phyloP scores from a whole-genome alignment of 306 rosid genomes.

The Senna tora region DNA sequence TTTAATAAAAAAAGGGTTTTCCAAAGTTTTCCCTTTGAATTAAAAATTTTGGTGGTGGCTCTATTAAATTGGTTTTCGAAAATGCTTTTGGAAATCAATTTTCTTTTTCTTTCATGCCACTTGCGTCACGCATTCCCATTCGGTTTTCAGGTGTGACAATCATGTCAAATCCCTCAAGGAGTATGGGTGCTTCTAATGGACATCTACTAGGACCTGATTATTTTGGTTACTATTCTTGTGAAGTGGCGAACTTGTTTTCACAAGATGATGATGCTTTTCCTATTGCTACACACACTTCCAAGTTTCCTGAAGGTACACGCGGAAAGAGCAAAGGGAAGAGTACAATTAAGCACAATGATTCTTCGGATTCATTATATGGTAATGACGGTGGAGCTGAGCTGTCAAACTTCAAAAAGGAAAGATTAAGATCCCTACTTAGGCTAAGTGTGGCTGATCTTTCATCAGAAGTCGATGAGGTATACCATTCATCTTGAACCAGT shows the following conservation, averaged over 20 bases:
- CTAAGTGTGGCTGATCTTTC: slow-evolving; percentile 71
- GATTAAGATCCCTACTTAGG: slow-evolving; percentile 67
- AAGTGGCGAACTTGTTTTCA: slow-evolving; percentile 63
- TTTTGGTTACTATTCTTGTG: slow-evolving; percentile 69
- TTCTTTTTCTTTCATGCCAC: no score
- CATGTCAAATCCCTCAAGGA: slow-evolving; percentile 46
- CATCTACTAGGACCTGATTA: slow-evolving; percentile 68
- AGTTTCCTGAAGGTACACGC: slow-evolving; percentile 35
- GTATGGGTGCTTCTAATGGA: slow-evolving; percentile 41
- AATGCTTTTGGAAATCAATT: no score
- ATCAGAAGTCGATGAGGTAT: slow-evolving; percentile 86
- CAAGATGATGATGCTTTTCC: slow-evolving; percentile 52
- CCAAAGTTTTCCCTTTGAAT: no score
- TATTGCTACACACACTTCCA: slow-evolving; percentile 37
- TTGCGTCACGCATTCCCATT: no score
- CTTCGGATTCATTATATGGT: slow-evolving; percentile 46
- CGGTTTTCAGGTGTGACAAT: no score
- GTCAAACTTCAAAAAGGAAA: slow-evolving; percentile 62
- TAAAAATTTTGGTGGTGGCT: no score
- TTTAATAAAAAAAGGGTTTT: no score
- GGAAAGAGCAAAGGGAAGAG: slow-evolving; percentile 40
- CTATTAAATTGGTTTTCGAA: no score
- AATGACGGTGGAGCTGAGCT: slow-evolving; percentile 51
- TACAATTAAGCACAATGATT: slow-evolving; percentile 22
- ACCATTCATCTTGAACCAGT: slow-evolving; percentile 34